These are phyloP conservation scores for Oryza punctata DNA, from an alignment of 176 grass and related monocot genomes.

Conservation along the genomic window DNA sequence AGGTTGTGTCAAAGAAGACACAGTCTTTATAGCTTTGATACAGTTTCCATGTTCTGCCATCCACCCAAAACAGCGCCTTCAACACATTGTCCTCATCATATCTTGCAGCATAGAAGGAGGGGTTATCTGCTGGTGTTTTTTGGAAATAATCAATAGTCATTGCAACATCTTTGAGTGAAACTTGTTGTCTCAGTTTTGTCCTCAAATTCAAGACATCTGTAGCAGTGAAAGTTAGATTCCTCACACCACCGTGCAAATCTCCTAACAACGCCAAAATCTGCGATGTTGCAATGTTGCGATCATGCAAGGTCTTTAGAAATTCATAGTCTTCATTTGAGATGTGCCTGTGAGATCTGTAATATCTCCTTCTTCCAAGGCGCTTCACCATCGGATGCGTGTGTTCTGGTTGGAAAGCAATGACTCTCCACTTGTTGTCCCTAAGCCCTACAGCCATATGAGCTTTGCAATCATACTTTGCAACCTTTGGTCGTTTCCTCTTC, in stretches of 20 bases:
- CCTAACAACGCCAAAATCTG: rapidly evolving
- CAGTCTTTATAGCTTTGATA: neutral
- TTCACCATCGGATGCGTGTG: neutral
- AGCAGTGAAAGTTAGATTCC: neutral
- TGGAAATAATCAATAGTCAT: neutral
- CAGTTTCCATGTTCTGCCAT: neutral
- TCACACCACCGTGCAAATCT: neutral
- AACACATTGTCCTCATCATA: neutral
- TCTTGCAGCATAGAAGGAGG: neutral
- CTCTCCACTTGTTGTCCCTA: neutral
- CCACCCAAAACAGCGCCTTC: too few species aligned
- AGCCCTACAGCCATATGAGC: neutral
- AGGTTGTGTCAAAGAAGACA: too few species aligned
- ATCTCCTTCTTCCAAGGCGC: neutral
- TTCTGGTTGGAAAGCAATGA: neutral
- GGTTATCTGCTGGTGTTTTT: neutral
- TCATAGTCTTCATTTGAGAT: neutral
- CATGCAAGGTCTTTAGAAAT: neutral
- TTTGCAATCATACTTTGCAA: neutral
- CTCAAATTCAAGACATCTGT: neutral
- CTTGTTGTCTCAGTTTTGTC: neutral
- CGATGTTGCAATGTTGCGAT: neutral
- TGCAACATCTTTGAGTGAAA: neutral
- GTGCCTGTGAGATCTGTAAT: rapidly evolving
- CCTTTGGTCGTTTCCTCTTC: neutral